phyloP scores from a whole-genome alignment of 2,329 filamentous ascomycete species.

The Epichloe baconii region DNA sequence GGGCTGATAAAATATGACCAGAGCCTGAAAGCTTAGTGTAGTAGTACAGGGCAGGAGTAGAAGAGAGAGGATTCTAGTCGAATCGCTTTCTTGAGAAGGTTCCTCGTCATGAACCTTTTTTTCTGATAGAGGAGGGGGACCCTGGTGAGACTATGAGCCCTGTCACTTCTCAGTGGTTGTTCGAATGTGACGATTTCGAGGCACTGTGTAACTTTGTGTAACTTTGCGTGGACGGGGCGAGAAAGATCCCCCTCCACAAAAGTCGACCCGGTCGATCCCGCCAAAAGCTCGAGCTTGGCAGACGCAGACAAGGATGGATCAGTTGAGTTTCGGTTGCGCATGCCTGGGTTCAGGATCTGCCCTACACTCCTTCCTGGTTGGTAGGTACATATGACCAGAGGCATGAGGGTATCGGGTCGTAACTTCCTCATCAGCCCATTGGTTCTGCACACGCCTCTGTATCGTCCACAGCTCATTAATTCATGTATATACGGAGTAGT shows the following conservation, averaged over 20 bases:
- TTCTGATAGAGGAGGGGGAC: neutral
- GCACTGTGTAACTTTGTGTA: conserved; percentile 2
- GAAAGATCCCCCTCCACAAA: neutral
- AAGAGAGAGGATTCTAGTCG: neutral
- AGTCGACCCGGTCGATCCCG: too few species aligned
- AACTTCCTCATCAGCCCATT: neutral
- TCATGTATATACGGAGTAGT: too few species aligned
- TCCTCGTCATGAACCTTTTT: neutral
- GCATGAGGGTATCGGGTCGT: neutral
- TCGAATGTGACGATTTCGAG: conserved; percentile 1
- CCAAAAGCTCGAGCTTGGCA: neutral
- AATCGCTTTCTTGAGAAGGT: neutral
- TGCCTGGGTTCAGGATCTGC: neutral
- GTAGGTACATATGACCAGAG: too few species aligned
- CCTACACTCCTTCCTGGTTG: neutral
- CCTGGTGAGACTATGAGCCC: neutral
- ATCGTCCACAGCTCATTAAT: too few species aligned
- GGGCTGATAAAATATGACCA: neutral
- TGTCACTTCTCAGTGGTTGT: conserved; percentile 2
- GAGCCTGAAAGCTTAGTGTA: too few species aligned
- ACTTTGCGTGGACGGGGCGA: neutral
- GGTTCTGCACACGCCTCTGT: neutral
- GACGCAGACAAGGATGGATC: neutral
- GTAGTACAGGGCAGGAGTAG: neutral
- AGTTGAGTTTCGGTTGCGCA: too few species aligned